Base-by-base conservation (phyloP, 257 asterid genomes). In the Ilex asprella region DNA sequence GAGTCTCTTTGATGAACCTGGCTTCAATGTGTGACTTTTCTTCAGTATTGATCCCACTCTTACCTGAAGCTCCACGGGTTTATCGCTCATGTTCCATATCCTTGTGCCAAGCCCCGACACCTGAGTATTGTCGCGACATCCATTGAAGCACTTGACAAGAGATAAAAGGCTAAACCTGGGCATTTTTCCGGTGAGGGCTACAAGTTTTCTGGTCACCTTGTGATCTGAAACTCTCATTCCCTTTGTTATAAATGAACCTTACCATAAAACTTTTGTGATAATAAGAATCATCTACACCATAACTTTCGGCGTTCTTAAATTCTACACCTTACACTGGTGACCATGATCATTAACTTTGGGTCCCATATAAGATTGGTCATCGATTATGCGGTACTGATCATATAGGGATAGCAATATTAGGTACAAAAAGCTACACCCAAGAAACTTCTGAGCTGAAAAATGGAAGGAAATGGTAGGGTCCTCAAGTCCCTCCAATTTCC, bases 11-110 rank as follows among this genome's bases (percentile, higher is more conserved):
- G 96, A 90, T 2, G 86, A 83, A 5, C 95, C 93, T 0, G 96
- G 87, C 73, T 90, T 90, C 84, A 87, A 68, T 0, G 76, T 79
- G 39, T 90, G 89, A 54, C 71, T 88, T 68, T 79, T 90, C 85
- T 87, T 80, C 73, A 87, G 76, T 31, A 81, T 77, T 29, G 95
- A 83, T 60, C 96, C 96, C 8, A 90, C 95, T 58, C 96, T 75
- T 16, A 90, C 57, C 57, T 90, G 97, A 32, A 90, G 81, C 55
- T 90, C 95, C 16, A 90, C 69, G 1, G 88, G 70, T 56, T 69
- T 78, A 44, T 85, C 95, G 49, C 89, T 87, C 15, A 76, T 67
- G 67, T 90, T 90, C 93, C 95, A 85, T 11, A 85, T 79, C 62
- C 96, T 76, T 27, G 96, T 90, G 43, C 96, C 92, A 29, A 61